A percentile compares a stretch with the other conserved stretches of the same genome.
These are phyloP conservation scores for Pseudozyma flocculosa DNA, from an alignment of 1,284 basidiomycete species.

Conservation along the genomic window DNA sequence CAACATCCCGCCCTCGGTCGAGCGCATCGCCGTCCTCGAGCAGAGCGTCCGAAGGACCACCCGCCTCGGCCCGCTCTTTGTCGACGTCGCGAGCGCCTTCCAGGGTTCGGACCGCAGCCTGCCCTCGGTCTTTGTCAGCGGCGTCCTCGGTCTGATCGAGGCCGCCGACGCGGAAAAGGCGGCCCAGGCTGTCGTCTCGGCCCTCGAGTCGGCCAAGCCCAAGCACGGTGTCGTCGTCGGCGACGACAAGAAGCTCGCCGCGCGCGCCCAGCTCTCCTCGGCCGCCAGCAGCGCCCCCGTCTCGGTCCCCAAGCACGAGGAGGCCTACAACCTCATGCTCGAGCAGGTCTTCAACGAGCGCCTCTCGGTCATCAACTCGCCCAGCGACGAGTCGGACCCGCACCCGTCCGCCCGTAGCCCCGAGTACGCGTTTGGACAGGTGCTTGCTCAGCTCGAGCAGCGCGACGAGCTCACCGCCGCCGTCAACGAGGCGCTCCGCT, in stretches of 20 bases:
- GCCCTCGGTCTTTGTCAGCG: constrained; percentile 41
- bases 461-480: constrained; percentile 44
- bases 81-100: constrained; percentile 75
- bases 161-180: constrained; percentile 27
- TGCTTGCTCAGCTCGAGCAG: constrained; percentile 70
- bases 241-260: constrained; percentile 57
- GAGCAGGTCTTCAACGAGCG: constrained; percentile 78
- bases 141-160: constrained; percentile 40
- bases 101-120: constrained; percentile 64
- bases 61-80: constrained; percentile 84
- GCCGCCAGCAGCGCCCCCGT: constrained; percentile 20
- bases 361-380: constrained; percentile 75
- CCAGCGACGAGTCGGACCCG: constrained; percentile 34
- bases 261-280: constrained; percentile 48
- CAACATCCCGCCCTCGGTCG: constrained; percentile 68
- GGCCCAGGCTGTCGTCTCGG: constrained; percentile 35
- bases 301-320: constrained; percentile 77
- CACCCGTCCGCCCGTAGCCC: constrained; percentile 72
- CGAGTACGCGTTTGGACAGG: constrained; percentile 88
- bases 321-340: constrained; percentile 86
- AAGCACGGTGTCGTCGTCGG: constrained; percentile 56
- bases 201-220: constrained; percentile 24
- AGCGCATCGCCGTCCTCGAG: constrained; percentile 80
- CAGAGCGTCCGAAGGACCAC: constrained; percentile 73
- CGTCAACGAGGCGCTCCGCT: constrained; percentile 41